These are phyloP conservation scores for Posidonia oceanica DNA, from an alignment of 116 monocot species.

Conservation along the genomic window DNA sequence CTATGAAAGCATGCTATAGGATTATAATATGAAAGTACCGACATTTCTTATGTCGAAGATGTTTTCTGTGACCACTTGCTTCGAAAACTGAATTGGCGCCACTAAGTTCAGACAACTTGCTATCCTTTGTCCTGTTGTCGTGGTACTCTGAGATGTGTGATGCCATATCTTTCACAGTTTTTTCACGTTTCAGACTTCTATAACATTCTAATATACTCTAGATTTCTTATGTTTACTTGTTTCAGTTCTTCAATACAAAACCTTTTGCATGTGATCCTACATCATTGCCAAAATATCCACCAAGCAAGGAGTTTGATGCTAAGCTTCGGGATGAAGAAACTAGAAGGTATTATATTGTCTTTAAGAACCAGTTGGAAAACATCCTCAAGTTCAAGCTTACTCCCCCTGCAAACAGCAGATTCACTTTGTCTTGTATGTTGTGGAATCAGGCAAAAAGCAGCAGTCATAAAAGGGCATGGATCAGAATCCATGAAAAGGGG, in stretches of 20 bases:
- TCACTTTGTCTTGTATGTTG: not conserved
- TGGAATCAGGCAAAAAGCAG: conserved; percentile 26
- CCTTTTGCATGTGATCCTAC: conserved; percentile 68
- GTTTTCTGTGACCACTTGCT: too few relatives aligned
- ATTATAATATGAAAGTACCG: too few relatives aligned
- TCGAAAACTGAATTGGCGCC: too few relatives aligned
- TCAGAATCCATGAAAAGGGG: conserved; percentile 19
- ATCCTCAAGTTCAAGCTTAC: not conserved
- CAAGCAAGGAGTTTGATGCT: conserved; percentile 80
- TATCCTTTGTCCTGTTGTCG: too few relatives aligned
- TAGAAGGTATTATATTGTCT: conserved; percentile 38
- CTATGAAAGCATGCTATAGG: too few relatives aligned
- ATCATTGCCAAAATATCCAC: conserved; percentile 65
- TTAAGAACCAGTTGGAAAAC: not conserved
- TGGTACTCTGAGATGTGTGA: not conserved
- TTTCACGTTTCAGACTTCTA: too few relatives aligned
- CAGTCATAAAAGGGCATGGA: conserved; percentile 15
- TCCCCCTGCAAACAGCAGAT: not conserved
- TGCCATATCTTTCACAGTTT: too few relatives aligned
- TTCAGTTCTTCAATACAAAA: conserved; percentile 56
- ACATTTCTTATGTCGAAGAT: too few relatives aligned
- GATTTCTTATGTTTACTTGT: not conserved
- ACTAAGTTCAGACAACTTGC: too few relatives aligned
- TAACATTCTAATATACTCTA: not conserved
- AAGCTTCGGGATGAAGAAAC: conserved; percentile 56